A percentile compares a stretch with the other conserved stretches of the same genome.
These are phyloP conservation scores for Psilocybe cubensis DNA, from an alignment of 768 basidiomycete species.

Conservation along the genomic window DNA sequence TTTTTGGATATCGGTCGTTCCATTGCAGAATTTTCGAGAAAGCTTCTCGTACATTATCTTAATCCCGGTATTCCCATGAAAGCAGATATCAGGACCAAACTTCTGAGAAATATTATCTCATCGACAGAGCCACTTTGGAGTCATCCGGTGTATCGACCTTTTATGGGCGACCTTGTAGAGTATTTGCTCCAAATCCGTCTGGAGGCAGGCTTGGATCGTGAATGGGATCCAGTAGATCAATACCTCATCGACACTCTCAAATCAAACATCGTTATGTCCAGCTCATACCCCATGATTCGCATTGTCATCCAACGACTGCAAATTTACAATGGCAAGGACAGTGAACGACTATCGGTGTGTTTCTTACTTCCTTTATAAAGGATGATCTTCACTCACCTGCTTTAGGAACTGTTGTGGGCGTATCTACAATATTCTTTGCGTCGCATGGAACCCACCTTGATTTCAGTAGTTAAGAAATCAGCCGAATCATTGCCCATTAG, in stretches of 20 bases:
- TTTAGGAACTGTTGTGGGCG: constrained; percentile 30
- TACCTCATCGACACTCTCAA: constrained; percentile 27
- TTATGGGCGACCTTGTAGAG: constrained; percentile 36
- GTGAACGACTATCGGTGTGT: constrained; percentile 10
- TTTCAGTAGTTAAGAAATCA: constrained; percentile 21
- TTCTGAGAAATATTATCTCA: constrained; percentile 44
- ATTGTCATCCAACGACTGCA: constrained; percentile 42
- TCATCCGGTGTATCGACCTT: constrained; percentile 32
- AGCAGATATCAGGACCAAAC: constrained; percentile 23
- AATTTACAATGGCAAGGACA: constrained; percentile 37
- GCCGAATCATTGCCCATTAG: constrained; percentile 22
- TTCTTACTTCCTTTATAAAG: neutral
- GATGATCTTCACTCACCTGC: neutral
- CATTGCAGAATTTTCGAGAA: constrained; percentile 40
- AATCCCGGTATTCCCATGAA: constrained; percentile 17
- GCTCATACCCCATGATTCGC: constrained; percentile 34
- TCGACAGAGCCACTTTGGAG: constrained; percentile 30
- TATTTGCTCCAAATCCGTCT: constrained; percentile 49
- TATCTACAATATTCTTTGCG: constrained; percentile 31
- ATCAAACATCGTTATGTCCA: constrained; percentile 19
- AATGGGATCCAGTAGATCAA: constrained; percentile 39
- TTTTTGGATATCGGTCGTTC: constrained; percentile 50
- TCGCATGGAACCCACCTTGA: constrained; percentile 21
- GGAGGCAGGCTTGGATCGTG: constrained; percentile 40
- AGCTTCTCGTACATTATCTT: constrained; percentile 39